Conservation (phyloP, 2,329 filamentous ascomycete genomes). For the Penicillium hordei region DNA sequence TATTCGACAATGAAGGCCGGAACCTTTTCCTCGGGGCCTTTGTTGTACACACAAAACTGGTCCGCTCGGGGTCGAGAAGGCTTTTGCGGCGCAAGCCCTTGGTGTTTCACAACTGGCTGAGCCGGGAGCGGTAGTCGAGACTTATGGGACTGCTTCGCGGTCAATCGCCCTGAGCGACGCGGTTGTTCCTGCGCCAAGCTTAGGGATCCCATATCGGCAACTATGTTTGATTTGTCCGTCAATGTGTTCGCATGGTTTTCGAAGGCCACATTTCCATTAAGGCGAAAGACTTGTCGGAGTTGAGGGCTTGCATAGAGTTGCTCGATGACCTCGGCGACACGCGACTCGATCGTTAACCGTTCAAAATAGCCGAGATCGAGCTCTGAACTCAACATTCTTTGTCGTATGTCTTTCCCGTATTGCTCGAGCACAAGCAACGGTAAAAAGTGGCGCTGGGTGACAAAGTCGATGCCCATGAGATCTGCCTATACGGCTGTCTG, state of each 20-base stretch:
- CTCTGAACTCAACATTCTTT: too few relatives aligned
- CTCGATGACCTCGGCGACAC: too few relatives aligned
- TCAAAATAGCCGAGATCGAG: too few relatives aligned
- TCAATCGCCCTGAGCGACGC: neutral
- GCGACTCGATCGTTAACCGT: too few relatives aligned
- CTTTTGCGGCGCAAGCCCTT: neutral
- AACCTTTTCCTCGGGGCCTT: neutral
- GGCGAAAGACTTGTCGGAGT: neutral
- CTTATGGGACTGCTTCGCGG: neutral
- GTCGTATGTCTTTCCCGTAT: too few relatives aligned
- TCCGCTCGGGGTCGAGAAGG: neutral
- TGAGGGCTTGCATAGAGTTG: neutral
- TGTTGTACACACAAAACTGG: neutral
- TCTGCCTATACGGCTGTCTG: neutral
- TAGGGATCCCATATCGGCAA: neutral
- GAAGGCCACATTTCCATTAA: neutral
- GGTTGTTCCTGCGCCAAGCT: neutral
- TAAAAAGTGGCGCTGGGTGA: neutral
- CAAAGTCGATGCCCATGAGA: neutral
- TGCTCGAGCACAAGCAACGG: neutral
- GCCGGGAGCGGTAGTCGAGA: neutral
- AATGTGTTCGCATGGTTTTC: neutral
- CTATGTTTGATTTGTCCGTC: neutral
- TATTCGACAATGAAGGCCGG: neutral
- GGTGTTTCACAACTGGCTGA: neutral